Evolutionary conservation across 352 stramenopile genomes (phyloP).

Genomic region (Globisporangium cylindrosporum): DNA sequence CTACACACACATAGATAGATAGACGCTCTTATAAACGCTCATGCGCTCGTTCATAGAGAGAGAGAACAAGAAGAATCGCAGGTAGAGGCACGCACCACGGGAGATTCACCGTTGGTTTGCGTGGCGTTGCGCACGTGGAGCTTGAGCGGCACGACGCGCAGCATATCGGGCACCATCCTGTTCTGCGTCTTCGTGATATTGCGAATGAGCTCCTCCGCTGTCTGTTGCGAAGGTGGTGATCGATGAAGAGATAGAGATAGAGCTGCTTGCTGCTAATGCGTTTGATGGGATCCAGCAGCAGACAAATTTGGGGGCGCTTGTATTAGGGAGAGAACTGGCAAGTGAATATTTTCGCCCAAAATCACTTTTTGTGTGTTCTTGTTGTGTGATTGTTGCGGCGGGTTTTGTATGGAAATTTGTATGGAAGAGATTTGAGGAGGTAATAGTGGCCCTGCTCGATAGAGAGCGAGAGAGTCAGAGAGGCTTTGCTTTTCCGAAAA

Average conservation of each 20-base stretch:
- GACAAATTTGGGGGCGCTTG: constrained; percentile 4
- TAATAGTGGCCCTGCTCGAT: constrained; percentile 8
- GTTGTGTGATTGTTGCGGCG: constrained; percentile 2
- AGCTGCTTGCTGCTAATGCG: background rate
- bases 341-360: constrained; percentile 5
- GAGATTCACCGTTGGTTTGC: constrained; percentile 45
- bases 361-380: constrained; percentile 3
- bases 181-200: background rate
- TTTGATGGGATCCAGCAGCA: constrained; percentile 13
- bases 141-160: constrained; percentile 43
- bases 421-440: background rate
- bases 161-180: constrained; percentile 21
- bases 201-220: background rate
- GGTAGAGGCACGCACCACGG: constrained; percentile 34
- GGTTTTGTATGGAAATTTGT: constrained; percentile 12
- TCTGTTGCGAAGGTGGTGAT: background rate
- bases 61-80: background rate
- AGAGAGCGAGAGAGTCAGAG: constrained; percentile 12
- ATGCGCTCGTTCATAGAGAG: background rate
- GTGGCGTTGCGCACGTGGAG: constrained; percentile 59
- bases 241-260: background rate
- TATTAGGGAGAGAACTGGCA: constrained; percentile 1
- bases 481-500: background rate
- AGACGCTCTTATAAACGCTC: no score
- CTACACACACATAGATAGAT: background rate